Percentiles rank a stretch among this genome's conserved stretches.
Conservation (phyloP, 2,329 filamentous ascomycete species). For the Verticillium alfalfae region DNA sequence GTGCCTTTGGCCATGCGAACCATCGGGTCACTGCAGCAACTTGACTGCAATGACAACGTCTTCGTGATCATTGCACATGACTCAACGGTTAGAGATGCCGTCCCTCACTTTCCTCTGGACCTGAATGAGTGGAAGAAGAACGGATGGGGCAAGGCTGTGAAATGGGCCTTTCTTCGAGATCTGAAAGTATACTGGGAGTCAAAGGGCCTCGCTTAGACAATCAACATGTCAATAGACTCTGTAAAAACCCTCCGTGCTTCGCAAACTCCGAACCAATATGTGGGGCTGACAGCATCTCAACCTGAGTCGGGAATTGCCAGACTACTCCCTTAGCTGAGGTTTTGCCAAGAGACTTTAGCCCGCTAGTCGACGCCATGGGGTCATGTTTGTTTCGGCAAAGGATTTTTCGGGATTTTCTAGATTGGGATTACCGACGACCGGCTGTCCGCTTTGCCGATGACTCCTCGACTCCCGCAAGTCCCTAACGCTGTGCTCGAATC, state of each 20-base stretch:
- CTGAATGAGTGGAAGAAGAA: constrained; percentile 16
- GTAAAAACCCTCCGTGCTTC: background rate
- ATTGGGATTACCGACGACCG: background rate
- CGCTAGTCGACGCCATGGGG: too few relatives aligned
- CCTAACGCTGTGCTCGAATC: too few relatives aligned
- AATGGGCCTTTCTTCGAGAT: constrained; percentile 16
- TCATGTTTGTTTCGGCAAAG: too few relatives aligned
- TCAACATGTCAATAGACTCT: background rate
- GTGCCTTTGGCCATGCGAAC: constrained; percentile 14
- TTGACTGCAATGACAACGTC: constrained; percentile 16
- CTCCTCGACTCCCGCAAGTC: background rate
- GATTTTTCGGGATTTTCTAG: background rate
- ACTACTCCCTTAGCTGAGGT: too few relatives aligned
- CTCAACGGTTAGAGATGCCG: constrained; percentile 8
- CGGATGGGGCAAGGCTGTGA: constrained; percentile 13
- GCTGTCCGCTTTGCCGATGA: background rate
- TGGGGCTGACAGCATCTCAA: too few relatives aligned
- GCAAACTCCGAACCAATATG: too few relatives aligned
- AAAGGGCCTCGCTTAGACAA: background rate
- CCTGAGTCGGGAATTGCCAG: too few relatives aligned
- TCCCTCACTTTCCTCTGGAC: constrained; percentile 15
- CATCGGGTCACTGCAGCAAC: constrained; percentile 9
- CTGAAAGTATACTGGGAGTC: constrained; percentile 6
- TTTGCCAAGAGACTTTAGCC: too few relatives aligned
- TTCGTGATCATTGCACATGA: constrained; percentile 19